phyloP scores from a whole-genome alignment of 495 filamentous ascomycete species.

The Tuber umbilicatum region DNA sequence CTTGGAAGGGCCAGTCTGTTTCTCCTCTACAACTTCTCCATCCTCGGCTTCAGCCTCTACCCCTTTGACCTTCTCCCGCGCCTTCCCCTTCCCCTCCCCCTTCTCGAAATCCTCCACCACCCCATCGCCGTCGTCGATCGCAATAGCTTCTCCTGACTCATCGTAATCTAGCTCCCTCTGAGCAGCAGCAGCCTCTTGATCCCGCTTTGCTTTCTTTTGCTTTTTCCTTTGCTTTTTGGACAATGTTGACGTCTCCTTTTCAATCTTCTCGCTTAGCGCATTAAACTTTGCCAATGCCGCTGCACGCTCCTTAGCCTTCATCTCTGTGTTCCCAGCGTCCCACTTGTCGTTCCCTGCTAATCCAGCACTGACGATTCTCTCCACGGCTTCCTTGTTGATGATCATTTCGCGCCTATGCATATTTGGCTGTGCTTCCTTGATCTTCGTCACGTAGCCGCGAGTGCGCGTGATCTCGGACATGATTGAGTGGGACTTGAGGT shows the following conservation, averaged over 20 bases:
- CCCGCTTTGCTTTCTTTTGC: conserved; percentile 22
- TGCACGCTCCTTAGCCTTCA: conserved; percentile 51
- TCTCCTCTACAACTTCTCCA: conserved; percentile 38
- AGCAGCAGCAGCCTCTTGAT: conserved; percentile 16
- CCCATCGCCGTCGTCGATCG: background rate
- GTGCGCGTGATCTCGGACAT: conserved; percentile 77
- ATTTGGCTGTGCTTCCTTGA: conserved; percentile 56
- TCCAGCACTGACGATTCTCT: conserved; percentile 60
- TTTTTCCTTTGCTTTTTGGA: conserved; percentile 32
- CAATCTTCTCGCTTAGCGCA: conserved; percentile 39
- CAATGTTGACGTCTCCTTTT: conserved; percentile 40
- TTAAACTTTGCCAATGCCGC: conserved; percentile 50
- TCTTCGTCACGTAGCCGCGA: conserved; percentile 88
- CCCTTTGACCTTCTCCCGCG: conserved; percentile 39
- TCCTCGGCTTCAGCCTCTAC: conserved; percentile 12
- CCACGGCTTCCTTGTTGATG: conserved; percentile 74
- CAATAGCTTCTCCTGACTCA: conserved; percentile 2
- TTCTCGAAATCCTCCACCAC: conserved; percentile 27
- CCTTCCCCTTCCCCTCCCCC: conserved; percentile 46
- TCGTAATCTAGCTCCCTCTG: conserved; percentile 16
- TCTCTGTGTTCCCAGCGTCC: conserved; percentile 52
- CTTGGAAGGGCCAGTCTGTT: background rate
- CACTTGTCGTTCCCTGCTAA: conserved; percentile 60
- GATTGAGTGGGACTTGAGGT: conserved; percentile 76
- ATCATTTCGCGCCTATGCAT: conserved; percentile 53